These are phyloP conservation scores for Croton setiger DNA, from an alignment of 441 rosid species.

Conservation along the genomic window DNA sequence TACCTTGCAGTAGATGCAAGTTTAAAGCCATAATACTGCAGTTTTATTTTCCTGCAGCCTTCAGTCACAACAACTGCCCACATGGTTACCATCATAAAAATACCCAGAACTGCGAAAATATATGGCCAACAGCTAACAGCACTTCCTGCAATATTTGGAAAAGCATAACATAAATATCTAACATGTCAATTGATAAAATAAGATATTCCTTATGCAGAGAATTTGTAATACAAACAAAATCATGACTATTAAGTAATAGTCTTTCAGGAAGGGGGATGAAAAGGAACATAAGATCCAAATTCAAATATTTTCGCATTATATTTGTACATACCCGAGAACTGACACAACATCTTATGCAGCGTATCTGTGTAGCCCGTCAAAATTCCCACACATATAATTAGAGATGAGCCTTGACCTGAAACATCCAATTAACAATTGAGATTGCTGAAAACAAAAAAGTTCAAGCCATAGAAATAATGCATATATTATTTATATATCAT, in stretches of 20 bases:
- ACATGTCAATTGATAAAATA: not conserved
- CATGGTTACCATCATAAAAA: constrained; percentile 84
- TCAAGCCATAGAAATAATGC: not conserved
- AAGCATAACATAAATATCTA: constrained; percentile 12
- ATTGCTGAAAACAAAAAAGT: not conserved
- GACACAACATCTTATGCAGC: constrained; percentile 81
- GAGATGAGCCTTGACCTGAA: constrained; percentile 91
- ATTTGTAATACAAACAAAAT: not conserved
- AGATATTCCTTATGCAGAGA: not conserved
- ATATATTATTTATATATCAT: not conserved
- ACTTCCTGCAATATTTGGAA: constrained; percentile 49
- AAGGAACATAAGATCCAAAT: not conserved
- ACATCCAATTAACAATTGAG: constrained; percentile 24
- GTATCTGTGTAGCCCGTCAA: constrained; percentile 92
- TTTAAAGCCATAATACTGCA: constrained; percentile 92
- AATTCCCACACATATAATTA: constrained; percentile 89
- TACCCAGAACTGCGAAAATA: constrained; percentile 56
- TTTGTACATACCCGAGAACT: constrained; percentile 62
- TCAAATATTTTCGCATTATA: constrained; percentile 13
- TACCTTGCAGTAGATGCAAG: constrained; percentile 92
- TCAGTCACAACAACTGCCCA: constrained; percentile 93
- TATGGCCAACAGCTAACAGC: constrained; percentile 73
- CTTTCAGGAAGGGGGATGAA: not conserved
- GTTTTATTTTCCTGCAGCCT: constrained; percentile 95
- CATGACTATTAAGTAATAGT: not conserved